phyloP scores from a whole-genome alignment of 805 yeast species.

The Metschnikowia koreensis region DNA sequence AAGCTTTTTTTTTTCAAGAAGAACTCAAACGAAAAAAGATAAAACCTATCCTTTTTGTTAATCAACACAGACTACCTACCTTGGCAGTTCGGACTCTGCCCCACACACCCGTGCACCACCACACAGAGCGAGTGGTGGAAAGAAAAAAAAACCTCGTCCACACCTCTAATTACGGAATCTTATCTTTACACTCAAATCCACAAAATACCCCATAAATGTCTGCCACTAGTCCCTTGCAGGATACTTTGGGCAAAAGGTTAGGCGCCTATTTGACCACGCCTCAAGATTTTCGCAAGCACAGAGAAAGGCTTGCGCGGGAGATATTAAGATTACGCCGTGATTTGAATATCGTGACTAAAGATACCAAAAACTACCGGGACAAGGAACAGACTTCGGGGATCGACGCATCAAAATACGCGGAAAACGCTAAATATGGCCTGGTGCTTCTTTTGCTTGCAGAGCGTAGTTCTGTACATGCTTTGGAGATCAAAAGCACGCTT shows the following conservation, averaged over 20 bases:
- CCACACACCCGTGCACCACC: too few relatives aligned
- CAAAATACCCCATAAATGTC: constrained; percentile 9
- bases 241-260: constrained; percentile 56
- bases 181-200: not conserved
- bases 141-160: not conserved
- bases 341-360: constrained; percentile 59
- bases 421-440: constrained; percentile 53
- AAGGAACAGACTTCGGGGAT: constrained; percentile 50
- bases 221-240: constrained; percentile 12
- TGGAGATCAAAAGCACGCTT: constrained; percentile 55
- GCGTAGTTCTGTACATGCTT: constrained; percentile 68
- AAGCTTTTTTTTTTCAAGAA: too few relatives aligned
- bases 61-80: too few relatives aligned
- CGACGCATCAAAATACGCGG: constrained; percentile 46
- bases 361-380: constrained; percentile 58
- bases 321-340: constrained; percentile 64
- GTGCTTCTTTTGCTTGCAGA: constrained; percentile 70
- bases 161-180: too few relatives aligned
- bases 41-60: too few relatives aligned
- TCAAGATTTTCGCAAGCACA: constrained; percentile 67
- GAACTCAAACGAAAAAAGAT: too few relatives aligned
- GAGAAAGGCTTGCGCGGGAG: constrained; percentile 58
- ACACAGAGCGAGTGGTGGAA: not conserved
- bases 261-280: constrained; percentile 63
- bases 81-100: too few relatives aligned